A percentile compares a stretch with the other conserved stretches of the same genome.
Evolutionary conservation across 441 rosid species (phyloP).

Genomic region (Eutrema salsugineum): DNA sequence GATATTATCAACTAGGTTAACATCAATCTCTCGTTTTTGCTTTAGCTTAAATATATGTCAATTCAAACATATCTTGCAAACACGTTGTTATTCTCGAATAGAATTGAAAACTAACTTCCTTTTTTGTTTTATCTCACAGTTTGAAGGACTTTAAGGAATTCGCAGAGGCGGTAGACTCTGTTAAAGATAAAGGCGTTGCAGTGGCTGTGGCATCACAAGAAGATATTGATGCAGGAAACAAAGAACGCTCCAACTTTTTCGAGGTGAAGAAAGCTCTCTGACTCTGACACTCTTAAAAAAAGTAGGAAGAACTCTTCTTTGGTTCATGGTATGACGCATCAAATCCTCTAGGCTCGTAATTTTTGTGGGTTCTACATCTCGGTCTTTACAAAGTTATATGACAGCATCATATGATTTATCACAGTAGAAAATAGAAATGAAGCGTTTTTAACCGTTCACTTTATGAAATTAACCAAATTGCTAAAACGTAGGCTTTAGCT

Average conservation of each 20-base stretch:
- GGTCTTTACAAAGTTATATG: background rate
- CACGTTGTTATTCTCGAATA: background rate
- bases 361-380: background rate
- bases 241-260: constrained; percentile 53
- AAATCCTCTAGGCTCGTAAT: background rate
- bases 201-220: constrained; percentile 84
- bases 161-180: constrained; percentile 58
- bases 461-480: background rate
- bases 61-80: no score
- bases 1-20: constrained; percentile 86
- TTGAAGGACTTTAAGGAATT: constrained; percentile 86
- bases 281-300: background rate
- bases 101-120: background rate
- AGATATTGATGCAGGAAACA: constrained; percentile 71
- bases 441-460: background rate
- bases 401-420: background rate
- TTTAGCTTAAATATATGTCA: background rate
- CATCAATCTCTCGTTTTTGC: background rate
- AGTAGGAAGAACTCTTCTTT: background rate
- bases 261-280: constrained; percentile 72
- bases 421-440: background rate
- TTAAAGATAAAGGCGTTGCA: constrained; percentile 60
- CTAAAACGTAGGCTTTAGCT: background rate
- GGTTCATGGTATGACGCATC: constrained; percentile 4
- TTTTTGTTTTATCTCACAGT: constrained; percentile 41